Evolutionary conservation across 768 basidiomycete genomes (phyloP).

Genomic region (Lentinula guzmanii): DNA sequence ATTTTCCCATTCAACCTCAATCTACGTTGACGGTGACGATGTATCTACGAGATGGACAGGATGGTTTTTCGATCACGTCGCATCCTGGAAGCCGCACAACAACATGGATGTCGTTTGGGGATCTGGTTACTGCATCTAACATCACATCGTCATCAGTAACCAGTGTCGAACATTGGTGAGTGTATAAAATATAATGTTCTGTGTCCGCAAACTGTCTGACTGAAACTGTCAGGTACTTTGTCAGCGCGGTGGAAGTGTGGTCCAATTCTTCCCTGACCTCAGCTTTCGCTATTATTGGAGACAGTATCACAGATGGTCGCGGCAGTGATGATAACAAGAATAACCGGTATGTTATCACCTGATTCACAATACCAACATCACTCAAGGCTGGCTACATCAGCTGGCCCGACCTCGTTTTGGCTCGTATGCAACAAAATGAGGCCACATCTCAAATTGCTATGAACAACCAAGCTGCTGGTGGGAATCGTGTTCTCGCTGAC

Average conservation of each 20-base stretch:
- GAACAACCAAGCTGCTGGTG: constrained; percentile 46
- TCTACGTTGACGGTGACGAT: constrained; percentile 34
- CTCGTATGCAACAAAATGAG: constrained; percentile 29
- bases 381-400: constrained; percentile 11
- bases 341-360: constrained; percentile 26
- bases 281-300: constrained; percentile 39
- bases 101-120: constrained; percentile 10
- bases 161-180: constrained; percentile 4
- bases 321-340: constrained; percentile 38
- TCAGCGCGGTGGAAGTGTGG: constrained; percentile 38
- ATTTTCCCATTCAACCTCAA: constrained; percentile 30
- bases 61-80: constrained; percentile 32
- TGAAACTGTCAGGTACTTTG: constrained; percentile 28
- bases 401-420: constrained; percentile 45
- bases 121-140: constrained; percentile 8
- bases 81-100: constrained; percentile 49
- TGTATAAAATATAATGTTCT: constrained; percentile 3
- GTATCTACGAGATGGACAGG: constrained; percentile 34
- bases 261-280: constrained; percentile 18
- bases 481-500: constrained; percentile 45
- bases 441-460: constrained; percentile 30
- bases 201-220: not conserved
- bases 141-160: constrained; percentile 23
- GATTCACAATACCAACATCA: not conserved
- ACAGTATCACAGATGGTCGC: constrained; percentile 49